Evolutionary conservation across 805 yeast species (phyloP).

Genomic region (Nematodospora valgi): DNA sequence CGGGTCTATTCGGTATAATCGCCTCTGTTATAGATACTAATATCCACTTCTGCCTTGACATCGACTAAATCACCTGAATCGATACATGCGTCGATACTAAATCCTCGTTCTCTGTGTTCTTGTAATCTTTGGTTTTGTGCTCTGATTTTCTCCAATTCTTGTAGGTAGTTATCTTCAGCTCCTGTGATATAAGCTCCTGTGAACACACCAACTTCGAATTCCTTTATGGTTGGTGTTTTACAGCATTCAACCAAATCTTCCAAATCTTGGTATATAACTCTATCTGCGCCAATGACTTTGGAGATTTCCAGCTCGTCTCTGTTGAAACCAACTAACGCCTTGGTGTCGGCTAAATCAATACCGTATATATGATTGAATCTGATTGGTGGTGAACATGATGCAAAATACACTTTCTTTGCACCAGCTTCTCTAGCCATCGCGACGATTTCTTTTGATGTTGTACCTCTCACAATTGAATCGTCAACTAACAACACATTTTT

Average conservation of each 20-base stretch:
- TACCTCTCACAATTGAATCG: conserved; percentile 96
- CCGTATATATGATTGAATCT: conserved; percentile 95
- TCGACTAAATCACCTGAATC: conserved; percentile 49
- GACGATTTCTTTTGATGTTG: conserved; percentile 94
- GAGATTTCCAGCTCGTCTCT: conserved; percentile 75
- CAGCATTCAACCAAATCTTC: conserved; percentile 84
- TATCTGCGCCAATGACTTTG: conserved; percentile 80
- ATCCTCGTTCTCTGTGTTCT: conserved; percentile 35
- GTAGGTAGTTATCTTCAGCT: conserved; percentile 75
- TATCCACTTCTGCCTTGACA: conserved; percentile 74
- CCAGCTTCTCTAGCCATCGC: conserved; percentile 99
- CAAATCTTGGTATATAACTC: conserved; percentile 82
- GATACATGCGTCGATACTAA: conserved; percentile 39
- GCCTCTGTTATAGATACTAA: conserved; percentile 55
- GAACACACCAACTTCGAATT: conserved; percentile 95
- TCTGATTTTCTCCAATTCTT: conserved; percentile 77
- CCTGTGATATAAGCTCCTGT: conserved; percentile 96
- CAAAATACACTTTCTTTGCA: conserved; percentile 90
- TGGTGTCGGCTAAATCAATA: conserved; percentile 93
- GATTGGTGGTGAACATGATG: conserved; percentile 98
- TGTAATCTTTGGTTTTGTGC: conserved; percentile 65
- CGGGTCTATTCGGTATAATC: conserved; percentile 33
- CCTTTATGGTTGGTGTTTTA: conserved; percentile 44
- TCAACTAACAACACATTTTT: conserved; percentile 87
- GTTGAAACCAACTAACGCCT: conserved; percentile 85